These are phyloP conservation scores for Kwoniella heveanensis DNA, from an alignment of 768 basidiomycete genomes.

Conservation along the genomic window DNA sequence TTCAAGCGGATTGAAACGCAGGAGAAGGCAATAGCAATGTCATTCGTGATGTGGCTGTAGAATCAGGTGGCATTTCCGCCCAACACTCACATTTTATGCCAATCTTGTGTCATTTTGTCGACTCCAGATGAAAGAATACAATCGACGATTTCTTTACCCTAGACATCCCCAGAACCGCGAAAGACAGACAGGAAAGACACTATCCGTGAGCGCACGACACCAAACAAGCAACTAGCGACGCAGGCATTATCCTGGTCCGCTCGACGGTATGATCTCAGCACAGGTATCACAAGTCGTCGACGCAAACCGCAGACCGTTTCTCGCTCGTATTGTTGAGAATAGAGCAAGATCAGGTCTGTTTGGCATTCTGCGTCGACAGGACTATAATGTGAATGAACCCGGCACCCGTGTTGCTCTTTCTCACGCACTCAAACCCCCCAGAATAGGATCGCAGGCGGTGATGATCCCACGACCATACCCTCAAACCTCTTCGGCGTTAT, in stretches of 20 bases:
- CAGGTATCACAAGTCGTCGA: slow-evolving; percentile 14
- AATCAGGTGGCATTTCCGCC: no score
- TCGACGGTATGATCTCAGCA: slow-evolving; percentile 58
- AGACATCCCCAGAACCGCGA: not conserved
- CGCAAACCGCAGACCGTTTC: no score
- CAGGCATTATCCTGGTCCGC: slow-evolving; percentile 58
- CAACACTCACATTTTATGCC: slow-evolving; percentile 46
- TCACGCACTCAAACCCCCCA: slow-evolving; percentile 1
- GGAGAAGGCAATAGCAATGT: no score
- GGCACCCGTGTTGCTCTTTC: slow-evolving; percentile 43
- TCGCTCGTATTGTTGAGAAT: no score
- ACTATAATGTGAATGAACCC: slow-evolving; percentile 12
- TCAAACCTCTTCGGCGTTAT: no score
- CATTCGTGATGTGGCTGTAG: no score
- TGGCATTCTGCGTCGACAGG: not conserved
- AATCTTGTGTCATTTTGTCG: slow-evolving; percentile 26
- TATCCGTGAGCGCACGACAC: slow-evolving; percentile 37
- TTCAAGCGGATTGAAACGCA: no score
- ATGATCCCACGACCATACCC: no score
- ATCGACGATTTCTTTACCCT: slow-evolving; percentile 9
- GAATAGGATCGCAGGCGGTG: not conserved
- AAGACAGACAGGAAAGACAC: not conserved
- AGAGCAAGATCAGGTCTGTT: not conserved
- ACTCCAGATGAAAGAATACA: not conserved
- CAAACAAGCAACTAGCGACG: slow-evolving; percentile 54